Evolutionary conservation across 495 filamentous ascomycete species (phyloP), one percentile per base, ranked within the genome.

Genomic region (Lasiosphaeria hispida): DNA sequence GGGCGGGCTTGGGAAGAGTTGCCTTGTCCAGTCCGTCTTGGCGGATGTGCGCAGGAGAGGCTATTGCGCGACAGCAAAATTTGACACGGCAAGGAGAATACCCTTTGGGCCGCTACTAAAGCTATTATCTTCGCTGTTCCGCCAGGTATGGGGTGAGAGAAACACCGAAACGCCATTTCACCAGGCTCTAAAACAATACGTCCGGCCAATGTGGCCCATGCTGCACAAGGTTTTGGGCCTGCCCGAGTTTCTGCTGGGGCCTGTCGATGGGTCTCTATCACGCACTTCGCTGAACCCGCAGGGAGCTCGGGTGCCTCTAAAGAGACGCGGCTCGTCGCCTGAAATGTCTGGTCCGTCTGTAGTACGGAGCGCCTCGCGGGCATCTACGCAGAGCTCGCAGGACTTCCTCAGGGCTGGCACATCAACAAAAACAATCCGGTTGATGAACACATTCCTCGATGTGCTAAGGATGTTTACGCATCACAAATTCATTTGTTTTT

Each of bases 101-200:
- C 89, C 92, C 3, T 96, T 93, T 67, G 90, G 91, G 33, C 89
- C 91, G 0, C 81, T 96, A 39, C 78, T 94, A 3, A 88, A 87
- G 63, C 75, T 92, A 2, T 75, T 96, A 58, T 89, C 89, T 6
- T 92, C 88, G 39, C 75, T 96, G 5, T 88, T 96, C 60, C 88
- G 90, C 48, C 92, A 96, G 63, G 91, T 95, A 7, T 96, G 93
- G 75, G 92, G 90, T 0, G 91, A 96, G 67, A 86, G 86, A 52
- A 89, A 96, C 71, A 87, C 92, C 2, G 85, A 85, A 2, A 95
- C 88, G 0, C 80, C 87, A 4, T 94, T 95, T 63, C 92, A 96
- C 58, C 82, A 88, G 53, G 79, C 78, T 48, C 71, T 96, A 14
- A 85, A 89, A 55, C 77, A 82, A 17, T 88, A 88, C 53, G 80